These are phyloP conservation scores for Dendrobium chrysotoxum DNA, from an alignment of 106 monocot species.

Conservation along the genomic window DNA sequence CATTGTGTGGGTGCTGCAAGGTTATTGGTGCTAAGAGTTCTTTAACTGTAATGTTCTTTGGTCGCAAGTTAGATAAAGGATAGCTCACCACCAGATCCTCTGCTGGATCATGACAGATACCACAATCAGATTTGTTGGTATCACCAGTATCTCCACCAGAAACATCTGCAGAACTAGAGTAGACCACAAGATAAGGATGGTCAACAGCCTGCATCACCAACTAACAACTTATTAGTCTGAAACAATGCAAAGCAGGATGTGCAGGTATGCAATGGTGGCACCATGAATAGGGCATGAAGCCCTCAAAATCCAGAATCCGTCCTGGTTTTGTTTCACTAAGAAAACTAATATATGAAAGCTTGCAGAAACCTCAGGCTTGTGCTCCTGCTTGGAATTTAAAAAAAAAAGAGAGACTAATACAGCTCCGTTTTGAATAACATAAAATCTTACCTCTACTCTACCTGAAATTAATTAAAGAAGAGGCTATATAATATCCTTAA, in stretches of 20 bases:
- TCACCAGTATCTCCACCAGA: slow-evolving; percentile 14
- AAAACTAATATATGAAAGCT: neutral
- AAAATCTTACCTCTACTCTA: neutral
- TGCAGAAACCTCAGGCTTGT: neutral
- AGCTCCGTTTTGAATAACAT: neutral
- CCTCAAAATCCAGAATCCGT: neutral
- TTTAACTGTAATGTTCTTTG: neutral
- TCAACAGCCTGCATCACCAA: slow-evolving; percentile 66
- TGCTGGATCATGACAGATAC: slow-evolving; percentile 57
- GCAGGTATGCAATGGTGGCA: neutral
- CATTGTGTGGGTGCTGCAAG: neutral
- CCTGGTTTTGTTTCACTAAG: neutral
- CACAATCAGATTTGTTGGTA: slow-evolving; percentile 27
- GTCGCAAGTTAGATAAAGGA: neutral
- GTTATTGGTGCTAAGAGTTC: neutral
- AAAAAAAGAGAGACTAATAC: neutral
- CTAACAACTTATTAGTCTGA: slow-evolving; percentile 1
- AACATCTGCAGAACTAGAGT: slow-evolving; percentile 42
- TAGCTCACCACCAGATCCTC: slow-evolving; percentile 73
- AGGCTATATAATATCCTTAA: neutral
- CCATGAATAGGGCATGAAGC: neutral
- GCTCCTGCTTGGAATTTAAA: neutral
- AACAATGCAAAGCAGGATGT: neutral
- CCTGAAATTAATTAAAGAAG: neutral
- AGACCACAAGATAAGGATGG: slow-evolving; percentile 90